Conservation (phyloP, 805 yeast genomes). For the Wickerhamomyces hampshirensis region DNA sequence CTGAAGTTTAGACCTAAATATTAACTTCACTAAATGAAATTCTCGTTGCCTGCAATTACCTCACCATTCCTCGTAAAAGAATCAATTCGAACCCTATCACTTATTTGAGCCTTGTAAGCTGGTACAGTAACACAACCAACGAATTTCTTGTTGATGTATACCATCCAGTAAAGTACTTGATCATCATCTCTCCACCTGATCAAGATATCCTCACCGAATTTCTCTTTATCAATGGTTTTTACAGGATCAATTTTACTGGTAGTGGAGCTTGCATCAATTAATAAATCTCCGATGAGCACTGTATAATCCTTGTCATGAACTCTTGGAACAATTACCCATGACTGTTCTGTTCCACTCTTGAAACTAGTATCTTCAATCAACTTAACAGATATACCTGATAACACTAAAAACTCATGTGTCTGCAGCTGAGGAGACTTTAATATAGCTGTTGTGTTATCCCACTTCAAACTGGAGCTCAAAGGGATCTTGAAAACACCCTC, state of each 20-base stretch:
- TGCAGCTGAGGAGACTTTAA: constrained; percentile 18
- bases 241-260: too few species aligned
- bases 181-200: constrained; percentile 22
- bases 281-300: constrained; percentile 1
- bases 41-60: constrained; percentile 13
- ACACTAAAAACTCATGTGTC: constrained; percentile 18
- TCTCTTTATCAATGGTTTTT: constrained; percentile 21
- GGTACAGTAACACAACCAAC: constrained; percentile 18
- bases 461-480: constrained; percentile 19
- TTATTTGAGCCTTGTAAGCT: constrained; percentile 6
- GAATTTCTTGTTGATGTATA: constrained; percentile 28
- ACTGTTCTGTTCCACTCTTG: not conserved
- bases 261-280: too few species aligned
- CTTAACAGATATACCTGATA: constrained; percentile 14
- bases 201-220: constrained; percentile 10
- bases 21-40: constrained; percentile 9
- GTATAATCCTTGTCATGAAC: constrained; percentile 1
- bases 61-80: constrained; percentile 19
- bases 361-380: not conserved
- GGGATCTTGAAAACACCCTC: constrained; percentile 31
- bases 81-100: constrained; percentile 19
- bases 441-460: constrained; percentile 17
- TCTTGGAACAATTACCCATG: constrained; percentile 3
- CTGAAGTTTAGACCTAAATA: not conserved
- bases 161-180: constrained; percentile 25